Evolutionary conservation across 2,329 filamentous ascomycete genomes (phyloP).

Genomic region (Colletotrichum navitas): DNA sequence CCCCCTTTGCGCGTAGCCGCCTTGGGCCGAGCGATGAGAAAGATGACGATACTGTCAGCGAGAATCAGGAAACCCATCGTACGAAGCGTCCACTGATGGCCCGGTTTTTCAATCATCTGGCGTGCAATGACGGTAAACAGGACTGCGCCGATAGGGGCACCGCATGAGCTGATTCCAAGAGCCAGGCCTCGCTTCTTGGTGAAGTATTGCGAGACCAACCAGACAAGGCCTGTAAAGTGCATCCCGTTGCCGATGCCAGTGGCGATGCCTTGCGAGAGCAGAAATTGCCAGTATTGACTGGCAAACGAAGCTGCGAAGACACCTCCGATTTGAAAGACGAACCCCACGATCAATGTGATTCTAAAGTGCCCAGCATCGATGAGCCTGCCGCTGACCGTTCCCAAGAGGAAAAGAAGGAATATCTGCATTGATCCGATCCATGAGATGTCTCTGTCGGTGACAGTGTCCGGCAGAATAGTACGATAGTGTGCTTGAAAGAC

Average conservation of each 20-base stretch:
- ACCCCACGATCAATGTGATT: slow-evolving; percentile 54
- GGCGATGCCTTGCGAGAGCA: slow-evolving; percentile 66
- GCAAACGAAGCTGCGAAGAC: slow-evolving; percentile 60
- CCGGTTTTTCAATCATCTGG: slow-evolving; percentile 62
- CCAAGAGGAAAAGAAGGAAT: slow-evolving; percentile 58
- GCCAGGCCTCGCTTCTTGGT: slow-evolving; percentile 64
- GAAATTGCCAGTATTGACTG: slow-evolving; percentile 61
- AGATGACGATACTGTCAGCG: slow-evolving; percentile 59
- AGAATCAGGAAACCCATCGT: slow-evolving; percentile 77
- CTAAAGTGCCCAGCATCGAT: slow-evolving; percentile 60
- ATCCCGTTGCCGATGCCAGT: slow-evolving; percentile 64
- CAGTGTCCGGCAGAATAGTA: slow-evolving; percentile 45
- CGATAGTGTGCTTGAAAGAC: slow-evolving; percentile 60
- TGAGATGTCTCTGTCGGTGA: slow-evolving; percentile 55
- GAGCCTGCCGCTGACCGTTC: slow-evolving; percentile 58
- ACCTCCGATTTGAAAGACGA: slow-evolving; percentile 55
- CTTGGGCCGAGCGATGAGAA: slow-evolving; percentile 29
- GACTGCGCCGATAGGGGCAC: slow-evolving; percentile 66
- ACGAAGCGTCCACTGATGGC: slow-evolving; percentile 70
- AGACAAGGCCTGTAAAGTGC: slow-evolving; percentile 67
- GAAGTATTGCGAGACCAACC: slow-evolving; percentile 72
- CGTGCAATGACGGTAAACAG: slow-evolving; percentile 67
- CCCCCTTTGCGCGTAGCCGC: slow-evolving; percentile 8
- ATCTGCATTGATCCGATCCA: slow-evolving; percentile 62
- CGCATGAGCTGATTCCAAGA: slow-evolving; percentile 69